Percentiles rank a stretch among this genome's conserved stretches.
phyloP scores from a whole-genome alignment of 192 early-diverging fungal genomes.

The Mortierella alpina region DNA sequence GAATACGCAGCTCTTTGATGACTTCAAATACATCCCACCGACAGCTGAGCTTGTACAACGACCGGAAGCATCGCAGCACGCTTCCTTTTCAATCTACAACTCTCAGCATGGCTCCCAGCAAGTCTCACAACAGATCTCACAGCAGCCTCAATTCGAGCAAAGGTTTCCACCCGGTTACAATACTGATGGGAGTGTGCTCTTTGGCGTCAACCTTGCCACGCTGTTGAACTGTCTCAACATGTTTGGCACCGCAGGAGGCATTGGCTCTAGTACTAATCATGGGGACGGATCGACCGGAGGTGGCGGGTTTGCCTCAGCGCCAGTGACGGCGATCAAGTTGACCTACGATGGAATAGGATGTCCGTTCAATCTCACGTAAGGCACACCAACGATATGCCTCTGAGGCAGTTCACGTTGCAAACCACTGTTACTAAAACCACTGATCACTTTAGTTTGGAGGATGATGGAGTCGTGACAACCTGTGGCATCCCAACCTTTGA shows the following conservation, averaged over 20 bases:
- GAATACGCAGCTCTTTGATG: slow-evolving; percentile 36
- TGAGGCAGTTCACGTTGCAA: not conserved
- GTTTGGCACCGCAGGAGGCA: slow-evolving; percentile 41
- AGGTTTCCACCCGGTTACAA: slow-evolving; percentile 19
- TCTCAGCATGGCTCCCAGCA: slow-evolving; percentile 1
- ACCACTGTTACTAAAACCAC: too few species aligned
- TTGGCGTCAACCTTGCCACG: slow-evolving; percentile 39
- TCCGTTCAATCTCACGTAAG: slow-evolving; percentile 33
- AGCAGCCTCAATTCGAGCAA: not conserved
- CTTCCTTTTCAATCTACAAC: not conserved
- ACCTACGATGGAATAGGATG: slow-evolving; percentile 41
- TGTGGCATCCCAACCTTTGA: slow-evolving; percentile 44
- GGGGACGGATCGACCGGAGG: not conserved
- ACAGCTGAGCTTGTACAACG: not conserved
- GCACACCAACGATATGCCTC: too few species aligned
- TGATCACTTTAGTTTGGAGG: slow-evolving; percentile 23
- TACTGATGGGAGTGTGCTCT: slow-evolving; percentile 9
- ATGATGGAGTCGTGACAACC: slow-evolving; percentile 38
- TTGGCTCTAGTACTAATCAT: not conserved
- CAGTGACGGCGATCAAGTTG: slow-evolving; percentile 31
- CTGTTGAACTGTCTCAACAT: slow-evolving; percentile 44
- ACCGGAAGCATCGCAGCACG: not conserved
- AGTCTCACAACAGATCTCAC: slow-evolving; percentile 1
- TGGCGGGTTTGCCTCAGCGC: not conserved
- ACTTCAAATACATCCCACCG: slow-evolving; percentile 20